Conservation (phyloP, 2,329 filamentous ascomycete genomes). For the Trichoderma sp. region DNA sequence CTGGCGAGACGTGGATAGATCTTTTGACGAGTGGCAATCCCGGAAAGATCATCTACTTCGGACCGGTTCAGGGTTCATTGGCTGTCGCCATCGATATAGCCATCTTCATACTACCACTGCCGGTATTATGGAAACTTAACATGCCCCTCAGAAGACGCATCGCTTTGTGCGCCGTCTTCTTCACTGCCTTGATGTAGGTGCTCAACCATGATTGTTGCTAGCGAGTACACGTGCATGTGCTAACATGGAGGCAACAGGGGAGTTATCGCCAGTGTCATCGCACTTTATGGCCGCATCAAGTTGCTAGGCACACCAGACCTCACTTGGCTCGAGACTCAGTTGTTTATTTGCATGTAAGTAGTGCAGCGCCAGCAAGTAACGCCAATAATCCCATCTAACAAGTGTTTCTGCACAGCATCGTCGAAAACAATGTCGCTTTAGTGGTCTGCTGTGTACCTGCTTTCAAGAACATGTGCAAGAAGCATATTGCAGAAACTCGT, state of each 20-base stretch:
- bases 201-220: too few relatives aligned
- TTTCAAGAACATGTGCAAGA: conserved; percentile 9
- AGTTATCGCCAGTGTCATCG: conserved; percentile 2
- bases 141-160: conserved; percentile 13
- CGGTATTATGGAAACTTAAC: conserved; percentile 17
- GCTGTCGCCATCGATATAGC: conserved; percentile 20
- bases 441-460: conserved; percentile 23
- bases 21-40: not conserved
- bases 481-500: not conserved
- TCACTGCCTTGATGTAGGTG: conserved; percentile 21
- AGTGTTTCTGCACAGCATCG: conserved; percentile 3
- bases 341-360: conserved; percentile 13
- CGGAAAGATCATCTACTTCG: not conserved
- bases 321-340: not conserved
- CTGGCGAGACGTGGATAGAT: not conserved
- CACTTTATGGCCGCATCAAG: not conserved
- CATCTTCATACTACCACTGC: conserved; percentile 22
- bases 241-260: not conserved
- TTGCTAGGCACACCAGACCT: not conserved
- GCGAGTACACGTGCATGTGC: not conserved
- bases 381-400: not conserved
- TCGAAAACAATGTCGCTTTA: conserved; percentile 23
- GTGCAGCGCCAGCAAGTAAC: not conserved
- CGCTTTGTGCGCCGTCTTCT: conserved; percentile 20
- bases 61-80: conserved; percentile 9